These are phyloP conservation scores for Sapria himalayana DNA, from an alignment of 345 rosid genomes.

Conservation along the genomic window DNA sequence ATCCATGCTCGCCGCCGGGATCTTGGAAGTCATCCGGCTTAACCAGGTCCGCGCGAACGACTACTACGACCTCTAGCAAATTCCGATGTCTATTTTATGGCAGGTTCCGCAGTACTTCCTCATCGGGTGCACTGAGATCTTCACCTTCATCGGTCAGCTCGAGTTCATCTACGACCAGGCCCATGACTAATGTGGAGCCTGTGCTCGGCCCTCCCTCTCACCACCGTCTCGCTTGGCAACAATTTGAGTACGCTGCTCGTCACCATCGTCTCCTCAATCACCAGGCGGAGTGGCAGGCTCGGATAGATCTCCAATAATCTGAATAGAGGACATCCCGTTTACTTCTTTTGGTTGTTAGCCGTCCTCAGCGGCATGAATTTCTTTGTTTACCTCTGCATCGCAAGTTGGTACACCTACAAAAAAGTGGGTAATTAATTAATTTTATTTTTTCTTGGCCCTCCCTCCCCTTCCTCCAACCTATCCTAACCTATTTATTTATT, in stretches of 20 bases:
- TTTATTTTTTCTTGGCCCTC: too few relatives aligned
- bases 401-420: slow-evolving; percentile 25
- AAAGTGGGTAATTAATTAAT: too few relatives aligned
- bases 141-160: slow-evolving; percentile 25
- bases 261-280: slow-evolving; percentile 11
- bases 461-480: too few relatives aligned
- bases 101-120: slow-evolving; percentile 33
- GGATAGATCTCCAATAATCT: slow-evolving; percentile 25
- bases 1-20: slow-evolving; percentile 18
- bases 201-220: slow-evolving; percentile 21
- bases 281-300: slow-evolving; percentile 12
- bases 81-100: slow-evolving; percentile 26
- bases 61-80: slow-evolving; percentile 8
- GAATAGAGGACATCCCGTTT: slow-evolving; percentile 18
- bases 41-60: slow-evolving; percentile 12
- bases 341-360: slow-evolving; percentile 24
- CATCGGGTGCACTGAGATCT: slow-evolving; percentile 29
- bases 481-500: too few relatives aligned
- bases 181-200: slow-evolving; percentile 31
- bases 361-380: slow-evolving; percentile 16
- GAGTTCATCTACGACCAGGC: slow-evolving; percentile 37
- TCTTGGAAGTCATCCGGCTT: slow-evolving; percentile 13
- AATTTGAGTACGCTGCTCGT: slow-evolving; percentile 20
- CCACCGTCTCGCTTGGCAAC: slow-evolving; percentile 14
- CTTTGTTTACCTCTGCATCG: slow-evolving; percentile 13